Evolutionary conservation across 768 basidiomycete species (phyloP).

Genomic region (Lentinula detonsa): DNA sequence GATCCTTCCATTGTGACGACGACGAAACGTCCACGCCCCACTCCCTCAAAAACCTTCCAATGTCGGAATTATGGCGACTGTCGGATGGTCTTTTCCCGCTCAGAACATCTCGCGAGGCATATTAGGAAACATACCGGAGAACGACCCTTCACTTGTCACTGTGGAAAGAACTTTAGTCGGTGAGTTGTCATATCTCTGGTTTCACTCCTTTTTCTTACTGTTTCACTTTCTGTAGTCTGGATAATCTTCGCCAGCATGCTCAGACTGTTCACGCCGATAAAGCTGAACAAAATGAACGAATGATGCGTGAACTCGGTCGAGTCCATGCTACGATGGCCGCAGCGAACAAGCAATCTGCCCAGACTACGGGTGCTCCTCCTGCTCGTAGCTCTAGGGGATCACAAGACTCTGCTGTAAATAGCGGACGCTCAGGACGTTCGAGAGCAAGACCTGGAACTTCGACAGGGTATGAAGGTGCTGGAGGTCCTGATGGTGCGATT

Average conservation of each 20-base stretch:
- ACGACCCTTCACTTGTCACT: conserved; percentile 94
- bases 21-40: conserved; percentile 67
- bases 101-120: conserved; percentile 3
- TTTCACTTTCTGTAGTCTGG: conserved; percentile 82
- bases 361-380: conserved; percentile 13
- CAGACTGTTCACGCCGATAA: conserved; percentile 97
- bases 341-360: conserved; percentile 30
- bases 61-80: conserved; percentile 95
- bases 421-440: conserved; percentile 22
- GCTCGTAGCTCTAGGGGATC: conserved; percentile 1
- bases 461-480: conserved; percentile 60
- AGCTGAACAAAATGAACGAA: conserved; percentile 79
- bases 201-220: neutral
- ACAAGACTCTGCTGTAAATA: conserved; percentile 2
- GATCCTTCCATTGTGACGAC: neutral
- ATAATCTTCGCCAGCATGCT: conserved; percentile 95
- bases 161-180: conserved; percentile 62
- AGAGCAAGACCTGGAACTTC: conserved; percentile 58
- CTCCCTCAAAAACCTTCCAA: conserved; percentile 91
- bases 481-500: neutral
- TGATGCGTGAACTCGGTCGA: conserved; percentile 86
- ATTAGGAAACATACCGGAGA: conserved; percentile 96
- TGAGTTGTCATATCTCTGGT: neutral
- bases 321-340: conserved; percentile 79
- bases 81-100: conserved; percentile 75